These are phyloP conservation scores for Lentinus polychrous DNA, from an alignment of 1,284 basidiomycete genomes.

Conservation along the genomic window DNA sequence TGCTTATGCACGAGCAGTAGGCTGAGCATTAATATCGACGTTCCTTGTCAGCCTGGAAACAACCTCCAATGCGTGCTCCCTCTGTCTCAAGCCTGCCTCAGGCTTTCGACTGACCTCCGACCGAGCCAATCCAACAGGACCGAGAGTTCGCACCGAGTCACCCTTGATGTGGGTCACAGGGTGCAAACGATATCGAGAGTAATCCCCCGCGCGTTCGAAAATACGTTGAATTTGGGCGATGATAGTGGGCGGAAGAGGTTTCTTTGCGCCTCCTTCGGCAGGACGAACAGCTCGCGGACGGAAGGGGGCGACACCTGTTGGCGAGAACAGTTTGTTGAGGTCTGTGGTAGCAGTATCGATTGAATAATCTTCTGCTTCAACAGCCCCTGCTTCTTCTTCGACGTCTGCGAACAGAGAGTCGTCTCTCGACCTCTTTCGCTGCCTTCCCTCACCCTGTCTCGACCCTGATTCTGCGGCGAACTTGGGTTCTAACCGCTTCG, in stretches of 20 bases:
- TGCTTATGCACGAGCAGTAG: constrained; percentile 1
- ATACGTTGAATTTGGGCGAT: constrained; percentile 18
- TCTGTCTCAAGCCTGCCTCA: constrained; percentile 8
- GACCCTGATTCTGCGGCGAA: no score
- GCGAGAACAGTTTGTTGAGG: neutral
- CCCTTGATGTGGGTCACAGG: constrained; percentile 6
- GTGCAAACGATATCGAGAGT: constrained; percentile 35
- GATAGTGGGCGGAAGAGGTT: neutral
- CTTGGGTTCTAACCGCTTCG: no score
- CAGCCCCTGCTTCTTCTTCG: neutral
- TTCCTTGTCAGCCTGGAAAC: constrained; percentile 5
- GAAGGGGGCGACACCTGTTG: neutral
- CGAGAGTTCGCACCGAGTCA: constrained; percentile 10
- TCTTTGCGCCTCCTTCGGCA: neutral
- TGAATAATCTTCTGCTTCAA: neutral
- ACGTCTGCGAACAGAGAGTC: neutral
- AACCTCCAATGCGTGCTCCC: constrained; percentile 14
- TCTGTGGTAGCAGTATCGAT: neutral
- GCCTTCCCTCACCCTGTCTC: neutral
- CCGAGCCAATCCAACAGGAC: constrained; percentile 9
- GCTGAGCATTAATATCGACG: neutral
- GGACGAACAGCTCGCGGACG: neutral
- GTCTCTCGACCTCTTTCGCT: neutral
- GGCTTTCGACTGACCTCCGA: constrained; percentile 8
- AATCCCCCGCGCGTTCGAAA: constrained; percentile 42